Conservation (phyloP, 495 filamentous ascomycete genomes). For the Amphirosellinia nigrospora region DNA sequence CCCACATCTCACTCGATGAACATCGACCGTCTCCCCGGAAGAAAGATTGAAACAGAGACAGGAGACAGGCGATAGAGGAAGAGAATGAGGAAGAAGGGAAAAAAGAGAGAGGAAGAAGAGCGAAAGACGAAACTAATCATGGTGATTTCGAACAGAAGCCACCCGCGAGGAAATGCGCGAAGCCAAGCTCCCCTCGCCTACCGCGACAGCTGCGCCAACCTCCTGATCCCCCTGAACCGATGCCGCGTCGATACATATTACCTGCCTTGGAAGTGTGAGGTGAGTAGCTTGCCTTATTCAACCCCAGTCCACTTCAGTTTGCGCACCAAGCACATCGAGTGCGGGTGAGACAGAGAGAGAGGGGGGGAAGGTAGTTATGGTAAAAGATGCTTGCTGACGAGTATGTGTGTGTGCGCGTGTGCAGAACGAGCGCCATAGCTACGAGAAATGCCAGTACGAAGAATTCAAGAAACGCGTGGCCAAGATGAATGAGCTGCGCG, state of each 20-base stretch:
- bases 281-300: slow-evolving; percentile 58
- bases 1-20: too few species aligned
- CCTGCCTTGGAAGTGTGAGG: slow-evolving; percentile 97
- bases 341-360: too few species aligned
- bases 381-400: not conserved
- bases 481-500: slow-evolving; percentile 97
- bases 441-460: slow-evolving; percentile 98
- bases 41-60: too few species aligned
- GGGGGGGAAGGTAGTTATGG: too few species aligned
- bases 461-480: slow-evolving; percentile 98
- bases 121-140: not conserved
- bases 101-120: not conserved
- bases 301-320: not conserved
- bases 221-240: slow-evolving; percentile 92
- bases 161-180: slow-evolving; percentile 91
- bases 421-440: slow-evolving; percentile 91
- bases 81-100: not conserved
- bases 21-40: too few species aligned
- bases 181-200: slow-evolving; percentile 88
- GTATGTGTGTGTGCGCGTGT: not conserved
- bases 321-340: too few species aligned
- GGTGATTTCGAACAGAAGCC: slow-evolving; percentile 54
- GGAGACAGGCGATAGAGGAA: too few species aligned
- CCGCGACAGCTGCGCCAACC: slow-evolving; percentile 90
- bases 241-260: slow-evolving; percentile 93